Base-by-base conservation (phyloP, 2,329 filamentous ascomycete species). In the Sporothrix dimorphospora region DNA sequence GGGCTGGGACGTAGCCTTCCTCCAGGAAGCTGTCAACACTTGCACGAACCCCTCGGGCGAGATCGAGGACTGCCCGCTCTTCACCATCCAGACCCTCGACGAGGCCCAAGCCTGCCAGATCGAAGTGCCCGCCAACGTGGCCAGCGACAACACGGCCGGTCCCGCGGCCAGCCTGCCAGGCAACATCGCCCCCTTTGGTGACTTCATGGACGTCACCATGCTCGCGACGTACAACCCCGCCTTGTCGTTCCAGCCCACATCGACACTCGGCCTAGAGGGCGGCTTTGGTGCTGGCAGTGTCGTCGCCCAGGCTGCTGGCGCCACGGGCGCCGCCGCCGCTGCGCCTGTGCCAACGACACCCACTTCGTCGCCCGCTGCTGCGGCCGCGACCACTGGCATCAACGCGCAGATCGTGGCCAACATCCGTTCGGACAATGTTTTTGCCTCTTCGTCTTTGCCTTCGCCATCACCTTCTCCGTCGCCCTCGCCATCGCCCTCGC, bases 11-110 rank as follows among this genome's bases (percentile, higher is more conserved):
- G 78, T 82, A 9, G 82, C 84, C 3, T 89, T 93, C 80, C 86
- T 96, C 47, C 89, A 94, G 80, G 69, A 86, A 6, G 93, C 93
- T n/a, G 85, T 94, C 74, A 80, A 94, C 63, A 87, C 84, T 8
- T 97, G 94, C 86, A 95, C 91, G 69, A 92, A 89, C 80, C 78
- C 78, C 0, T 90, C 88, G 11, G 94, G 94, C 45, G 78, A 84
- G 55, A 89, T 97, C 61, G 77, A 85, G 57, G 93, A 94, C 80
- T 98, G 94, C 82, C 82, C 88, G 0, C 76, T 96, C 40, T 97
- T 98, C 82, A 83, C 85, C 69, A 83, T 97, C 71, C 89, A 94
- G 79, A 81, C 81, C 69, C 85, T 89, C 34, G 80, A 81, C 0
- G 83, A 85, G 12, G 85, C 87, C 77, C 76, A 79, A 1, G 76